Evolutionary conservation across 805 yeast genomes (phyloP), one percentile per base, ranked within the genome.

Genomic region (Cyberlindnera bimundalis): DNA sequence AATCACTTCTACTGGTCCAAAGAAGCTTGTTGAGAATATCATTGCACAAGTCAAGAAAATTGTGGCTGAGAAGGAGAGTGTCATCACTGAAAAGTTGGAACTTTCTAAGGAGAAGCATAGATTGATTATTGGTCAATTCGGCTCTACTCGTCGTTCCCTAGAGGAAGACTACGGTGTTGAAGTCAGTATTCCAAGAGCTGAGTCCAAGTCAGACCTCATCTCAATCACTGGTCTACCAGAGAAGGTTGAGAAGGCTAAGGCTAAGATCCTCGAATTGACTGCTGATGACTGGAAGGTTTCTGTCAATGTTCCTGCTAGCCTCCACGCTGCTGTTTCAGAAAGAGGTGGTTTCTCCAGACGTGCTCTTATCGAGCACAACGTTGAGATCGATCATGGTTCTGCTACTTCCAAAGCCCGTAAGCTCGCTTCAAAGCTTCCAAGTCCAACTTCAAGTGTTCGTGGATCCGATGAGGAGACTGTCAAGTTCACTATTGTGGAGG

Each of bases 111-210:
- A 79, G 44, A 83, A 81, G 58, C 91, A 86, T 54, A 76, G 87
- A 53, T 71, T 78, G 9, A 57, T 91, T 37, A 78, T 91, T 61
- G 98, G 98, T 29, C 79, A 88, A 28, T 79, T 79, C 43, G 97
- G 98, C 32, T 56, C 78, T 11, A 73, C 75, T 43, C 86, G 91
- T 64, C 82, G 83, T 51, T 68, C 76, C 10, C 62, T 88, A 48
- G 91, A 88, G 66, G 68, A 74, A 13, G 86, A 83, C 54, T 85
- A 73, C 61, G 68, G 70, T 12, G 90, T 86, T 35, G 58, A 62
- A 20, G 62, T 91, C 40, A 70, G 68, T 33, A 74, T 91, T 56
- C 97, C 97, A 48, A 74, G 73, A 56, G 73, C 70, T 45, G 60
- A 55, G 43, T 73, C 68, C 39, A 64, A 67, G 25, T 68, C 78